Evolutionary conservation across 345 rosid species (phyloP).

Genomic region (Moricandia arvensis): DNA sequence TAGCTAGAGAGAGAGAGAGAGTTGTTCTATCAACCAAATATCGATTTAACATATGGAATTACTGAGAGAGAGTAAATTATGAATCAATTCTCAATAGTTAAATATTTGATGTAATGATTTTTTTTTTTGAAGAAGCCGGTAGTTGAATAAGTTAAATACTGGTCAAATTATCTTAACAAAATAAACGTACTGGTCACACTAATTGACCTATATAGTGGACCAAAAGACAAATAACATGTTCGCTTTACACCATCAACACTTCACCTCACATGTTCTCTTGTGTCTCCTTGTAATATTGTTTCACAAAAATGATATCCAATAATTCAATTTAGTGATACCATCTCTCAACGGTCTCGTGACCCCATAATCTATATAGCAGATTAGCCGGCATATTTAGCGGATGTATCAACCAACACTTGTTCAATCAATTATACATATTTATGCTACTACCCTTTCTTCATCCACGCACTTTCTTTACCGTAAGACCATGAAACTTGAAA

Average conservation of each 20-base stretch:
- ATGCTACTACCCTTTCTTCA: neutral
- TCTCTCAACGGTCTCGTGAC: constrained; percentile 19
- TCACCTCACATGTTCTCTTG: constrained; percentile 16
- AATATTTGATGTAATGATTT: no score
- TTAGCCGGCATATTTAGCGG: constrained; percentile 15
- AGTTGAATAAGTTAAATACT: no score
- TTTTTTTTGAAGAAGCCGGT: no score
- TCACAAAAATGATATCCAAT: no score
- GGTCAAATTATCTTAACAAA: neutral
- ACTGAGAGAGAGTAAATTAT: no score
- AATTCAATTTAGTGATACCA: neutral
- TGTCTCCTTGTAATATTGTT: neutral
- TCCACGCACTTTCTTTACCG: no score
- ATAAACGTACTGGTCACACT: neutral
- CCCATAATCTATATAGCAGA: constrained; percentile 11
- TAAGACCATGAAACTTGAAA: neutral
- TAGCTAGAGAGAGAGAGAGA: no score
- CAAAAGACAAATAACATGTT: constrained; percentile 28
- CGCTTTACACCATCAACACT: constrained; percentile 15
- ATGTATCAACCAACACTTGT: neutral
- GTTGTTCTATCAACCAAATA: no score
- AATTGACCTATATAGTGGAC: neutral
- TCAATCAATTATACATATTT: neutral
- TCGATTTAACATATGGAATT: no score
- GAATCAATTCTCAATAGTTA: no score